Evolutionary conservation across 2,329 filamentous ascomycete species (phyloP), one percentile per base, ranked within the genome.

Genomic region (Gnomoniopsis sp.): DNA sequence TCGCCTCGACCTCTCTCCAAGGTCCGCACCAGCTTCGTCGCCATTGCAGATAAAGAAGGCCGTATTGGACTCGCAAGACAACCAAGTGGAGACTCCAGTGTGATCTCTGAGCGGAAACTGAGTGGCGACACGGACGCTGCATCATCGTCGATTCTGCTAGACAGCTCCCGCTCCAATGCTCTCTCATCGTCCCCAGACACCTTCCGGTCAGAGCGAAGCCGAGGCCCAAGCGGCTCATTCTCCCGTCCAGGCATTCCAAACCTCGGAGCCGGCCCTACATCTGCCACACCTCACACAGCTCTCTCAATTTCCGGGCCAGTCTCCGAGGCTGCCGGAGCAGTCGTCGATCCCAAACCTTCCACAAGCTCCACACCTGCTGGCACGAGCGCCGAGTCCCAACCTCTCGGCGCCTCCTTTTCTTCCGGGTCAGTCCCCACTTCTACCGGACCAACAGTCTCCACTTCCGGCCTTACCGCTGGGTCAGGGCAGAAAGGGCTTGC

Each of bases 21-120:
- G 73, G 86, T 92, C 47, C 83, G 88, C 64, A 89, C 88, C 41
- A 90, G 79, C 70, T 93, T 93, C 70, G 82, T 93, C 54, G 84
- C 88, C 19, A 82, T 93, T 49, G 21, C 44, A 3, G 88, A 91
- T 69, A 85, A 85, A 62, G 81, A 85, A 72, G 83, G 83, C 55
- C 76, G 79, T 48, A 74, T 85, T 64, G 83, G 83, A 49, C 71
- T 86, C 33, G 77, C 75, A 66, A 71, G 76, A 59, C 74, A 78
- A 46, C 69, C 69, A 23, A 80, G 77, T 63, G 69, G 71, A 44
- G 77, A 79, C 26, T 79, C 77, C 0, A 68, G 67, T 44, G n/a
- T n/a, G n/a, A 68, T 72, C 6, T 72, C 71, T 8, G 69, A 69
- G 19, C 68, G 73, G 34, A 74, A 72, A 55, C 61, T 68, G 22